Base-by-base conservation (phyloP, 345 rosid genomes). In the Hibiscus mutabilis region DNA sequence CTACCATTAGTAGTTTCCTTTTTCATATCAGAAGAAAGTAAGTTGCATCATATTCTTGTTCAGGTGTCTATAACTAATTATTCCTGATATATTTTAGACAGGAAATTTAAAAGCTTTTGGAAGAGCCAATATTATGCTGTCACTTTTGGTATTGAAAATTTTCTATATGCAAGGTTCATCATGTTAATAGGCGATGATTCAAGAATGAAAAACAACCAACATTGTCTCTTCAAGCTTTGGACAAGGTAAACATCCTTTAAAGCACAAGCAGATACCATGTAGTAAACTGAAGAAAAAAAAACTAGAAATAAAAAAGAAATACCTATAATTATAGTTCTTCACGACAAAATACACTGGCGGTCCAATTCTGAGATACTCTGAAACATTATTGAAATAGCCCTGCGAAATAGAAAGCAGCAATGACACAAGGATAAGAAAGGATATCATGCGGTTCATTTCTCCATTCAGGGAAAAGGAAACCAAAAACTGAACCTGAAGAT, bases 321-420 rank as follows among this genome's bases (percentile, higher is more conserved):
- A 91, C 98, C 98, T 94, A 76, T 90, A 94, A 70, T 94, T 94
- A 76, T 83, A 94, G 78, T 91, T 86, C 84, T 94, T 91, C 70
- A 91, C 89, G 69, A 94, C 97, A 80, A 94, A 94, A 77, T 94
- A 94, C 9, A 94, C 71, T 0, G 98, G 98, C 3, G 98, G 93
- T 72, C 98, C 98, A 60, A 94, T 94, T 79, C 96, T 85, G 75
- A 94, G 95, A 79, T 92, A 84, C 63, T 90, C 83, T 2, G 97
- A 82, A 29, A 94, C 76, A 65, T 88, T 76, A 76, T 91, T 85
- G 83, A 91, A 94, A 83, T 94, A 94, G 57, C 91, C 98, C 98
- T 93, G 85, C 69, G 61, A 68, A 64, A 70, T 70, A 16, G 73
- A 74, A 75, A 55, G 44, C 46, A 35, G 57, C 46, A 47, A 71